phyloP scores from a whole-genome alignment of 805 yeast species.

The Allodekkera sacchari region DNA sequence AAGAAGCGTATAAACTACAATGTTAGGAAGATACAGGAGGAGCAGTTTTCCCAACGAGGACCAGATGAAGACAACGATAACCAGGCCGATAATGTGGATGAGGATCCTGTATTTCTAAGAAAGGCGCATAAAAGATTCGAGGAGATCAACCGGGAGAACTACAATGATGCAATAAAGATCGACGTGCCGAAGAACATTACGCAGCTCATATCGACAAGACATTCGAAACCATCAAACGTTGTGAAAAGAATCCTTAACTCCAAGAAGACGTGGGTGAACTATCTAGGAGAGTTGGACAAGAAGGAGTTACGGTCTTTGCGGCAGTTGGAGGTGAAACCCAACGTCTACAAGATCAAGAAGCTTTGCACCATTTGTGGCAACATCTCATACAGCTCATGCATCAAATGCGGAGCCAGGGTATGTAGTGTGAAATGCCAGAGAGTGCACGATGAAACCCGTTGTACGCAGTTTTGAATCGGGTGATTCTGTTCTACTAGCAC shows the following conservation, averaged over 20 bases:
- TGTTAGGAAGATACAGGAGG: conserved; percentile 23
- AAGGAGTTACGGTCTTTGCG: conserved; percentile 23
- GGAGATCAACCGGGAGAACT: conserved; percentile 36
- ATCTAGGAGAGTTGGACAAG: conserved; percentile 34
- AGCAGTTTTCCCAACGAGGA: conserved; percentile 12
- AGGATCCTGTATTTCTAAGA: conserved; percentile 23
- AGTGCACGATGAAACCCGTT: conserved; percentile 37
- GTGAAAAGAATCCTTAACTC: conserved; percentile 32
- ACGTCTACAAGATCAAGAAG: conserved; percentile 28
- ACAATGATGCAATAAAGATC: conserved; percentile 27
- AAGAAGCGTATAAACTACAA: conserved; percentile 28
- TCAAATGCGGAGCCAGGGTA: conserved; percentile 32
- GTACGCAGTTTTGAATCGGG: conserved; percentile 23
- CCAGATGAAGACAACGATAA: conserved; percentile 4
- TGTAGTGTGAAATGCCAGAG: conserved; percentile 32
- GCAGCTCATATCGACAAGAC: conserved; percentile 9
- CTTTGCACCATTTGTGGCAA: conserved; percentile 40
- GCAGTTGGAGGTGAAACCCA: conserved; percentile 24
- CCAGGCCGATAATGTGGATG: conserved; percentile 11
- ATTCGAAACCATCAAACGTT: conserved; percentile 22
- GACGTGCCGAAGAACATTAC: conserved; percentile 30
- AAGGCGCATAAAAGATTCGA: conserved; percentile 30
- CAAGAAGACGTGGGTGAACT: conserved; percentile 32
- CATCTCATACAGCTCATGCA: conserved; percentile 31
- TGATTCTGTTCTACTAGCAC: background rate